Evolutionary conservation across 371 early-diverging fungal genomes (phyloP).

Genomic region (Mortierella sp.): DNA sequence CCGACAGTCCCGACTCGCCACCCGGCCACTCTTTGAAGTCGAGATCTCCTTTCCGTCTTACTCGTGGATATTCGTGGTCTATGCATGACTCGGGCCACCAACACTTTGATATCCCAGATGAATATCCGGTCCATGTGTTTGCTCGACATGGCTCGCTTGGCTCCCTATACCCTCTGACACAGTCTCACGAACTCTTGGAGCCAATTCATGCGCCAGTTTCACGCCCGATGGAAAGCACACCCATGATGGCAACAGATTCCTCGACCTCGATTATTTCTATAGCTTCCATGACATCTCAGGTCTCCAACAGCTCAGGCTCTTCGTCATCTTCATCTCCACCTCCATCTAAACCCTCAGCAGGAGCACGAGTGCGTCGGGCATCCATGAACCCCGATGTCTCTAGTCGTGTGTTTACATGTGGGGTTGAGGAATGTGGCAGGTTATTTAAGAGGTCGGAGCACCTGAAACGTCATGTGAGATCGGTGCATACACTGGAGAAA

Average conservation of each 20-base stretch:
- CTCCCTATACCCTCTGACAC: slow-evolving; percentile 41
- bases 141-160: slow-evolving; percentile 44
- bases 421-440: slow-evolving; percentile 66
- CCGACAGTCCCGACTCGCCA: not conserved
- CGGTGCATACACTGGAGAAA: slow-evolving; percentile 75
- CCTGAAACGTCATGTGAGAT: slow-evolving; percentile 74
- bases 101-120: slow-evolving; percentile 30
- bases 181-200: slow-evolving; percentile 41
- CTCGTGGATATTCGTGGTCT: slow-evolving; percentile 13
- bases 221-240: slow-evolving; percentile 5
- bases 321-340: slow-evolving; percentile 13
- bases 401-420: slow-evolving; percentile 52
- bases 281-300: slow-evolving; percentile 8
- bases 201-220: slow-evolving; percentile 4
- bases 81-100: slow-evolving; percentile 6
- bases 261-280: slow-evolving; percentile 35
- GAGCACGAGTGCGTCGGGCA: slow-evolving; percentile 25
- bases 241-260: slow-evolving; percentile 34
- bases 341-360: slow-evolving; percentile 1
- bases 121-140: slow-evolving; percentile 16
- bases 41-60: not conserved
- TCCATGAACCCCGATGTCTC: slow-evolving; percentile 34
- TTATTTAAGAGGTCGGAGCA: slow-evolving; percentile 76
- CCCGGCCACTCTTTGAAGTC: not conserved
- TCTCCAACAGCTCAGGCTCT: slow-evolving; percentile 7